phyloP scores from a whole-genome alignment of 1,284 basidiomycete species.

The Rhizoctonia solani region DNA sequence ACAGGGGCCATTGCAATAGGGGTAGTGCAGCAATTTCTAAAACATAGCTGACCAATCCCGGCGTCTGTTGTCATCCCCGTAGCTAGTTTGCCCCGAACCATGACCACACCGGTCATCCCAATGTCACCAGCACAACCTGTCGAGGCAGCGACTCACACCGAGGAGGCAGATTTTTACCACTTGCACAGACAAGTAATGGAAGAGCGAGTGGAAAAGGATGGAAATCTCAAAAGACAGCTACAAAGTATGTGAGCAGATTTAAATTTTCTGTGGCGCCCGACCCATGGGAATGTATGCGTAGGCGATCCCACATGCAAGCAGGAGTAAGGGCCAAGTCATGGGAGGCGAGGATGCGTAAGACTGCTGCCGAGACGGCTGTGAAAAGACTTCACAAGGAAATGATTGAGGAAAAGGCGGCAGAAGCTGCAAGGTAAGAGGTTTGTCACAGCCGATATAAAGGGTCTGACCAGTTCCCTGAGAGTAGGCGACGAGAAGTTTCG shows the following conservation, averaged over 20 bases:
- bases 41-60: neutral
- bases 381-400: constrained; percentile 73
- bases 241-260: constrained; percentile 52
- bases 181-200: neutral
- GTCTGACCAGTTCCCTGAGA: neutral
- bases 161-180: neutral
- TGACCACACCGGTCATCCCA: neutral
- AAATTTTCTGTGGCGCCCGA: constrained; percentile 14
- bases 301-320: constrained; percentile 67
- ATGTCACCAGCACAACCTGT: neutral
- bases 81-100: neutral
- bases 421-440: constrained; percentile 58
- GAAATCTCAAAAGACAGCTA: constrained; percentile 65
- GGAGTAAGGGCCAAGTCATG: constrained; percentile 68
- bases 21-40: neutral
- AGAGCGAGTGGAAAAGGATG: constrained; percentile 58
- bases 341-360: constrained; percentile 69
- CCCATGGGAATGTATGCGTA: constrained; percentile 42
- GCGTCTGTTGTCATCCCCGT: neutral
- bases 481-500: constrained; percentile 67
- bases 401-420: constrained; percentile 73
- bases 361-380: constrained; percentile 63
- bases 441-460: neutral
- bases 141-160: neutral
- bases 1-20: too few relatives aligned